Evolutionary conservation across 306 rosid species (phyloP).

Genomic region (Citrullus colocynthis): DNA sequence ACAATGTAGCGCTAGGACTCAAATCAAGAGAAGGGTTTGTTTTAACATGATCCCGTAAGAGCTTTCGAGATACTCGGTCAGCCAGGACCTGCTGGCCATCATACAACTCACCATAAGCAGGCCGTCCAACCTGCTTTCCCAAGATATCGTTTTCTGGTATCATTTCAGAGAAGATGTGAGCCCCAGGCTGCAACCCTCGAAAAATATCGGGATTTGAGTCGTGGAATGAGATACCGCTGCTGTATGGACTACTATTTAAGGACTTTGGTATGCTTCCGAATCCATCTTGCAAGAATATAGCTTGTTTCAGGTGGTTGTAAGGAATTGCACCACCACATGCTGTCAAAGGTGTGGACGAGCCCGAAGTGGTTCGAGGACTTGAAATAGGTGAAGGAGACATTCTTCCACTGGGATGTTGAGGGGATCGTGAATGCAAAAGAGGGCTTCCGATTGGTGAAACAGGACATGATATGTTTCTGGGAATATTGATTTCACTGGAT

Average conservation of each 20-base stretch:
- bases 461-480: conserved; percentile 86
- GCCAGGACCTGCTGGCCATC: conserved; percentile 88
- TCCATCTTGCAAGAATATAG: conserved; percentile 62
- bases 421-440: conserved; percentile 79
- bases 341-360: conserved; percentile 84
- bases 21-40: conserved; percentile 56
- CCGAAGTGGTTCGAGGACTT: conserved; percentile 87
- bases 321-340: conserved; percentile 74
- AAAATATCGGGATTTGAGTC: conserved; percentile 64
- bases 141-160: conserved; percentile 48
- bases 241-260: conserved; percentile 35
- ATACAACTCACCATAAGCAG: conserved; percentile 32
- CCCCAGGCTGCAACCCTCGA: conserved; percentile 63
- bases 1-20: conserved; percentile 48
- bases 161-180: conserved; percentile 54
- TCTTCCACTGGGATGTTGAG: conserved; percentile 76
- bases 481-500: conserved; percentile 69
- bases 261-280: conserved; percentile 57
- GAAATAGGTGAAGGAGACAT: conserved; percentile 97
- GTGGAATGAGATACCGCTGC: conserved; percentile 37
- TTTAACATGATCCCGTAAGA: conserved; percentile 56
- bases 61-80: conserved; percentile 75
- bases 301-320: conserved; percentile 46
- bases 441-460: conserved; percentile 99
- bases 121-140: conserved; percentile 42